Base-by-base conservation (phyloP, 108 stramenopile species). In the Stephanodiscus minutulus region DNA sequence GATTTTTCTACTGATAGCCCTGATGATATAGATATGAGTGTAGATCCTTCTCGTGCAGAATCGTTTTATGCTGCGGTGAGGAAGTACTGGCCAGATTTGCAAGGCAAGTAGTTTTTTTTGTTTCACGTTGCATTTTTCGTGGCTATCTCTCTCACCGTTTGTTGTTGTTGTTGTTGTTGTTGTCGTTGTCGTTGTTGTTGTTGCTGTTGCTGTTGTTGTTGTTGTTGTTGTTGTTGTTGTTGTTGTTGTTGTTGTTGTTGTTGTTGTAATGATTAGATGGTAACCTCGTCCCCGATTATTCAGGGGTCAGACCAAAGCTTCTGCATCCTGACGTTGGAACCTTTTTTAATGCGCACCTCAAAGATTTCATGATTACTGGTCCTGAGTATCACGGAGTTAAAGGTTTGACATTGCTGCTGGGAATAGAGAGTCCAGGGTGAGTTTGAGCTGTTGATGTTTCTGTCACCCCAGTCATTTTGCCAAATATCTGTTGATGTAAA, bases 281-380 rank as follows among this genome's bases (percentile, higher is more conserved):
- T 8, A 70, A 68, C 52, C 71, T 95, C 20, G 67, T 82, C 9
- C 73, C 88, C 1, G 94, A 95, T 58, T 95, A 92, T 73, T 79
- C 87, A n/a, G 91, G 94, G 12, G 70, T 92, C 5, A 77, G 94
- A 67, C 94, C 94, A 35, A 94, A 94, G 58, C 73, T 94, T 15
- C 55, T 61, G 59, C 89, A 94, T 82, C 93, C 93, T 39, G 44
- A 77, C 11, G 5, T 78, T 12, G 35, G 18, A 13, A 33, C 21
- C 21, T 35, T 15, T 29, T 35, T 15, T 29, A 35, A 66, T 27
- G 57, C 61, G 25, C 50, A 33, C 28, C 21, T 33, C 36, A 36
- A 64, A 22, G 94, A 95, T 74, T 95, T 95, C 82, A 58, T 75
- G 9, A 88, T 92, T 68, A 75, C 71, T 0, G 80, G 76, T 17